Conservation (phyloP, 2,329 filamentous ascomycete species). For the Cladosporium sp. region DNA sequence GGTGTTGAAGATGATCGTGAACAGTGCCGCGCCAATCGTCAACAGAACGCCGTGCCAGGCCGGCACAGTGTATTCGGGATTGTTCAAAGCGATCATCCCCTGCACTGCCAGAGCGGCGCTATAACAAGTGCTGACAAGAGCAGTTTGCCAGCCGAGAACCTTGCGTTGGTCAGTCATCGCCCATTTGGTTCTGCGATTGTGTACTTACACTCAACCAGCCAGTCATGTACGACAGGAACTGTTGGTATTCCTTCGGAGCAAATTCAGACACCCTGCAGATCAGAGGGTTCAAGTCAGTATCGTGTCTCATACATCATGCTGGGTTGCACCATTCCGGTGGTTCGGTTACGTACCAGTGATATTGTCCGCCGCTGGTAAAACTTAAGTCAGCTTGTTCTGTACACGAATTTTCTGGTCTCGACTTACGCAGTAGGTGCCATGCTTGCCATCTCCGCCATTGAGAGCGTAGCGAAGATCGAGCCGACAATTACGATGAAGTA, state of each 20-base stretch:
- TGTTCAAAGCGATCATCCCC: constrained; percentile 44
- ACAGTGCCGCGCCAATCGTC: constrained; percentile 10
- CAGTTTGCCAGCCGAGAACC: constrained; percentile 10
- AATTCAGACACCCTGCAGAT: constrained; percentile 29
- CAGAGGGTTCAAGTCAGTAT: too few relatives aligned
- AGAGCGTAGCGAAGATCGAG: constrained; percentile 30
- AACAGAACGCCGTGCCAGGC: constrained; percentile 47
- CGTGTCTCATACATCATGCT: too few relatives aligned
- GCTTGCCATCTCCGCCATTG: constrained; percentile 37
- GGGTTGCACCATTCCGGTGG: too few relatives aligned
- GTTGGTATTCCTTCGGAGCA: constrained; percentile 32
- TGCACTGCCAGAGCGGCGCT: constrained; percentile 3
- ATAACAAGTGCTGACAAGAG: neutral
- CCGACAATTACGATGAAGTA: constrained; percentile 32
- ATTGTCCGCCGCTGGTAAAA: constrained; percentile 31
- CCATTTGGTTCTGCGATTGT: neutral
- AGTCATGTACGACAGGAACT: constrained; percentile 25
- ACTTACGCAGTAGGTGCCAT: constrained; percentile 32
- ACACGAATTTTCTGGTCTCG: neutral
- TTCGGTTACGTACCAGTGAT: constrained; percentile 25
- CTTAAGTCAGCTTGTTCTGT: neutral
- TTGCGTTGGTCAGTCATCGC: neutral
- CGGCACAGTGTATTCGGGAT: constrained; percentile 39
- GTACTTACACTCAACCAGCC: constrained; percentile 36
- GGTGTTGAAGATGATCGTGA: constrained; percentile 24